Base-by-base conservation (phyloP, 2,329 filamentous ascomycete species). In the Claviceps humidiphila region DNA sequence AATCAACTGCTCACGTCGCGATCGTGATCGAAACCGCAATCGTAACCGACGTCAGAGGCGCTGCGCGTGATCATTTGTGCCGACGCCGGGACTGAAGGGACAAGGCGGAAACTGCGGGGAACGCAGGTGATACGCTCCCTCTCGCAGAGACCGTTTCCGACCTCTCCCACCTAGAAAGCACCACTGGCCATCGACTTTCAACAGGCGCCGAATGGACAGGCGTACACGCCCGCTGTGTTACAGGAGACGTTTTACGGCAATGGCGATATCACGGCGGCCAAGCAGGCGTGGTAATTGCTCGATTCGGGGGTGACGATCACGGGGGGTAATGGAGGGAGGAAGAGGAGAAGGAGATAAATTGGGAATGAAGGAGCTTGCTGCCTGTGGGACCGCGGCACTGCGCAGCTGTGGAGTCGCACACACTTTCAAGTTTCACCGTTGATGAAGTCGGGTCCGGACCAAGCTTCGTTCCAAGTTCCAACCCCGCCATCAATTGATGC, bases 101-200 rank as follows among this genome's bases (percentile, higher is more conserved):
- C 46, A 14, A 59, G 66, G 59, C 72, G 66, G 73, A 72, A 73
- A 73, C 73, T 77, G 75, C 75, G 76, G 76, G 75, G 73, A 75
- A 73, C 62, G 67, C 67, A 53, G 30, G 30, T 50, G 53, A 52
- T 17, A 54, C 50, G 51, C 56, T 75, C 74, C 74, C 75, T 74
- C 74, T 72, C 74, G 75, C 73, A 75, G 74, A 73, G 74, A 74
- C 74, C 72, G 72, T 68, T 52, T 67, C 63, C 66, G 68, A 66
- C 63, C 72, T 79, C 47, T 67, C 63, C 66, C 68, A 66, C 62
- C 72, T 79, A 80, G 66, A 73, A 71, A 68, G 73, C 73, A 69
- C 73, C 68, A 66, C 72, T 70, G 74, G 72, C 73, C 78, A 81
- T 81, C 76, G 74, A 72, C 74, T 63, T 66, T 53, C 55, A 56